Percentiles rank a stretch among this genome's conserved stretches.
phyloP scores from a whole-genome alignment of 495 filamentous ascomycete species.

The Cercophora samala region DNA sequence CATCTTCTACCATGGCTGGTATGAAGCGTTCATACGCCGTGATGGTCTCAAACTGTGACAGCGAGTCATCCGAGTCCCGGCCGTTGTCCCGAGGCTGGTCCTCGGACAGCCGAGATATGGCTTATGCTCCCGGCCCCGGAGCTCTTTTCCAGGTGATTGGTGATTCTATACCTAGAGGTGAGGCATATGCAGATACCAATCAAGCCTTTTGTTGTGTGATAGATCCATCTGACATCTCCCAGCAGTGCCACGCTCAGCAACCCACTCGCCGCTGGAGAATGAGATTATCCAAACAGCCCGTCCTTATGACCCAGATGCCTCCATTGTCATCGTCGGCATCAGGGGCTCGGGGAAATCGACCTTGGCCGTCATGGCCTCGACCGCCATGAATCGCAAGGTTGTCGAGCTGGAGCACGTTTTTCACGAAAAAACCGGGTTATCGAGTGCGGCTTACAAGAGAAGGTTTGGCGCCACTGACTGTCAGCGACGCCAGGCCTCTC shows the following conservation, averaged over 20 bases:
- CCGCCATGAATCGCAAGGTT: conserved; percentile 58
- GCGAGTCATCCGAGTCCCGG: conserved; percentile 1
- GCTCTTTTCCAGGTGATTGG: not conserved
- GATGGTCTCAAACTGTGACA: conserved; percentile 22
- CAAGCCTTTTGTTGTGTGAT: not conserved
- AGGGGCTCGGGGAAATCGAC: conserved; percentile 69
- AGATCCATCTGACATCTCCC: not conserved
- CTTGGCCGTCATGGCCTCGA: conserved; percentile 64
- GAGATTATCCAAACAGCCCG: not conserved
- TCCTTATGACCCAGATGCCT: conserved; percentile 55
- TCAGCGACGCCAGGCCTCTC: conserved; percentile 51
- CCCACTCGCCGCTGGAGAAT: conserved; percentile 15
- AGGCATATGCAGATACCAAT: not conserved
- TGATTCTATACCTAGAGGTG: not conserved
- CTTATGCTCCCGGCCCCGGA: not conserved
- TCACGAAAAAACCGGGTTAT: conserved; percentile 55
- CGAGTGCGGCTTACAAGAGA: conserved; percentile 57
- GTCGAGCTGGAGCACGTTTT: conserved; percentile 64
- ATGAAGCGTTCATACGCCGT: conserved; percentile 29
- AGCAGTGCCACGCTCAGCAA: conserved; percentile 12
- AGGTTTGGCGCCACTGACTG: conserved; percentile 54
- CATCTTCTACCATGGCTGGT: conserved; percentile 18
- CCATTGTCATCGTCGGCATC: conserved; percentile 66
- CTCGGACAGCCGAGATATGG: conserved; percentile 7
- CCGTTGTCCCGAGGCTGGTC: conserved; percentile 10